phyloP scores from a whole-genome alignment of 352 stramenopile species.

The Phytophthora chlamydospora region DNA sequence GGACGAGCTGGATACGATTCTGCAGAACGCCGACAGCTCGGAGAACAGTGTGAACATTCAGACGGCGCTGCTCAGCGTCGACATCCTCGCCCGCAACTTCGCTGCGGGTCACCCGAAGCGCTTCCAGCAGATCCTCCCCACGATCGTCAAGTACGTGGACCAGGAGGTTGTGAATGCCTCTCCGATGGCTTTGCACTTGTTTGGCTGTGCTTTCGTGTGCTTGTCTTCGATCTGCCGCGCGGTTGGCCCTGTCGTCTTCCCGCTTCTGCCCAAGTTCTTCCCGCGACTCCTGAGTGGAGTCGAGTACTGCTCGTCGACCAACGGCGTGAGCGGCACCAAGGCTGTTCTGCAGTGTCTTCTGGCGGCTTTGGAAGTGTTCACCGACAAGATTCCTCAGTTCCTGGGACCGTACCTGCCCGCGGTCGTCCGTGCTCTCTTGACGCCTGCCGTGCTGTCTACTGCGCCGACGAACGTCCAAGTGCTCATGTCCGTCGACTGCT shows the following conservation, averaged over 20 bases:
- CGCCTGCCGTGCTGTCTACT: constrained; percentile 51
- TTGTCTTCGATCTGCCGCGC: constrained; percentile 78
- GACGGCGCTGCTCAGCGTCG: constrained; percentile 82
- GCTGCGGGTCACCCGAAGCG: constrained; percentile 68
- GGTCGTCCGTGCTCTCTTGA: constrained; percentile 67
- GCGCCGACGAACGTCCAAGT: constrained; percentile 37
- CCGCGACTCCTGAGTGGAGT: constrained; percentile 73
- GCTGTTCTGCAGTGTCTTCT: constrained; percentile 82
- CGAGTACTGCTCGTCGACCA: constrained; percentile 47
- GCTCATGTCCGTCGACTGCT: constrained; percentile 67
- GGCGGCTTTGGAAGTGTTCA: constrained; percentile 80
- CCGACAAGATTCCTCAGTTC: constrained; percentile 85
- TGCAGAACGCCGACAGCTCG: constrained; percentile 60
- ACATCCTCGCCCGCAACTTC: constrained; percentile 87
- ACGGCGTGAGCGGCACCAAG: constrained; percentile 34
- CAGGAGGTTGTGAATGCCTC: constrained; percentile 53
- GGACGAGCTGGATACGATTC: constrained; percentile 73
- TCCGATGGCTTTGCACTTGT: constrained; percentile 71
- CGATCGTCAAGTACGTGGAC: constrained; percentile 77
- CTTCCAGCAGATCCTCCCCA: constrained; percentile 76
- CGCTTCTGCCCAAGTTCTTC: constrained; percentile 85
- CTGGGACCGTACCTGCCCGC: constrained; percentile 74
- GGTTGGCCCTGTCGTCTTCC: constrained; percentile 76
- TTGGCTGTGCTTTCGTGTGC: constrained; percentile 83
- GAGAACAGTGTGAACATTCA: constrained; percentile 85